Base-by-base conservation (phyloP, 2,329 filamentous ascomycete species). In the Aspergillus quadricinctus region DNA sequence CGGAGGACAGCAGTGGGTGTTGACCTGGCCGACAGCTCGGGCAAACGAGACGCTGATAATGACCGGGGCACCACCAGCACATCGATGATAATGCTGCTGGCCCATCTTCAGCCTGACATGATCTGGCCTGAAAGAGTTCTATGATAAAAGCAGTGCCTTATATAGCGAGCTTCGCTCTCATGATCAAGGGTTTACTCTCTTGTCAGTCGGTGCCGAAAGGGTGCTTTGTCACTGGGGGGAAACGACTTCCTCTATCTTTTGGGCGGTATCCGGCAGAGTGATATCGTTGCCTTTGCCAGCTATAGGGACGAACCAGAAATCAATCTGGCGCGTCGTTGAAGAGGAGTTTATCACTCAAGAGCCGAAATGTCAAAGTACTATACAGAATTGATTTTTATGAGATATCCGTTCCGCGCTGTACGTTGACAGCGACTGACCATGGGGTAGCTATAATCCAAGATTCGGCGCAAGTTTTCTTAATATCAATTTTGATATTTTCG, bases 81-180 rank as follows among this genome's bases (percentile, higher is more conserved):
- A 61, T 60, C 28, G 66, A 68, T 51, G 48, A 62, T 35, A 17
- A 59, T 40, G 57, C 23, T 29, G 52, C 57, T n/a, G 63, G 63
- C n/a, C 61, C 64, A 14, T 66, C 62, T 4, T 48, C 56, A 9
- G 14, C 31, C 5, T 37, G 14, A 17, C 5, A 7, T 37, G 3
- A 17, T 37, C 31, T 37, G 14, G 31, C 31, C 31, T 37, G 5
- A 37, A 35, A 6, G 14, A 37, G 14, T 17, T 14, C 14, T 37
- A 37, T 37, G 14, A 37, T 37, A 37, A 2, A 17, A 37, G 14
- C 5, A 6, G 14, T 37, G 31, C 14, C 31, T 37, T 37, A n/a
- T 17, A 37, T 37, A 37, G 31, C 14, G 14, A 37, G 7, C 5
- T 37, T 37, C 14, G 14, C 31, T 37, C 31, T 17, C 31, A 37